Evolutionary conservation across 2,329 filamentous ascomycete genomes (phyloP), one percentile per base, ranked within the genome.

Genomic region (Ceratocystis eucalypticola): DNA sequence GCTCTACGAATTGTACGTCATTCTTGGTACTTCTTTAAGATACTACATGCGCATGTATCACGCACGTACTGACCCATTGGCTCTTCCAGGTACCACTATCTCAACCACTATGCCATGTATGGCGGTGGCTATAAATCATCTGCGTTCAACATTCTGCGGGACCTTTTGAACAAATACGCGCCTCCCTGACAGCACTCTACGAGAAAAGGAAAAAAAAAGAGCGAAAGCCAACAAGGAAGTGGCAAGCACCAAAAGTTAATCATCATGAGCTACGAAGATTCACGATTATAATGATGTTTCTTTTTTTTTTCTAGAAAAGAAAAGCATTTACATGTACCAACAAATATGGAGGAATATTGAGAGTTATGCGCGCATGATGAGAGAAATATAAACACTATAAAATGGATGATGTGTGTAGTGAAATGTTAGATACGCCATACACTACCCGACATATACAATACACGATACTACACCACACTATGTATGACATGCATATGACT

Each of bases 91-190:
- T 93, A 96, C 74, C 93, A 96, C 74, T 88, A 96, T 73, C 76
- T 96, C 28, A 96, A 96, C 70, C 93, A 96, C 71, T 87, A 86
- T 77, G 86, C 88, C 1, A 80, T 96, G 61, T 96, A 96, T 74
- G 91, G 91, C 0, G 87, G 87, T 0, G 82, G 87, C 0, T 96
- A 96, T 74, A 83, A 84, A 48, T 80, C 80, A 50, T 87, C 90
- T 3, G 91, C 91, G 33, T 81, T 93, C 75, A 81, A 81, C 3
- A 94, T 95, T 65, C 94, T 96, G 88, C 83, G 80, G 74, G 83
- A 78, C 69, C 77, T 96, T 70, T 77, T 89, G 33, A 77, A 77
- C 53, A 95, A 91, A 72, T 96, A 96, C 75, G 85, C 80, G 25
- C 55, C 65, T n/a, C 68, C 65, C 68, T 28, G 53, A 46, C 33